A percentile compares a stretch with the other conserved stretches of the same genome.
Evolutionary conservation across 2,329 filamentous ascomycete species (phyloP).

Genomic region (Curvularia eragrostidis): DNA sequence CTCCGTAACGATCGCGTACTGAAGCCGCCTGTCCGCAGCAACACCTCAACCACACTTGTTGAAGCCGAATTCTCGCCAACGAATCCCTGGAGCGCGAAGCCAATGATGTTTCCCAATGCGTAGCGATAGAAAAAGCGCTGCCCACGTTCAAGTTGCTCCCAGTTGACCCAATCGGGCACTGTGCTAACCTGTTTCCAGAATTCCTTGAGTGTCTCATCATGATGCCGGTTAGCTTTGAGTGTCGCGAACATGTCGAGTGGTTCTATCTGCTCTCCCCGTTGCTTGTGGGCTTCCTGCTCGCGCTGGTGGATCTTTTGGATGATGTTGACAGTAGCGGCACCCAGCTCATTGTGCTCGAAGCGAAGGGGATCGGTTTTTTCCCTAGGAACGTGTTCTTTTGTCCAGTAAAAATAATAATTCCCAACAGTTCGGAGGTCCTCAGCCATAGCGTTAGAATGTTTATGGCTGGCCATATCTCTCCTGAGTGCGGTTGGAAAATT

Average conservation of each 20-base stretch:
- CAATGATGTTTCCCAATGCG: neutral
- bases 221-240: constrained; percentile 1
- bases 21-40: constrained; percentile 3
- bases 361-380: neutral
- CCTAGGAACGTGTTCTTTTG: neutral
- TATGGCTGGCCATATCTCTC: neutral
- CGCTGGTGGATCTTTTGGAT: constrained; percentile 1
- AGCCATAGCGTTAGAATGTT: neutral
- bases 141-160: neutral
- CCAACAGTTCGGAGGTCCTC: neutral
- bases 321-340: constrained; percentile 1
- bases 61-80: constrained; percentile 4
- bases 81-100: constrained; percentile 1
- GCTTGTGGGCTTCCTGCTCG: neutral
- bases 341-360: neutral
- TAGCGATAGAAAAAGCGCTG: constrained; percentile 4
- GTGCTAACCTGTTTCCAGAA: constrained; percentile 1
- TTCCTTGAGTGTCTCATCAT: neutral
- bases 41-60: constrained; percentile 4
- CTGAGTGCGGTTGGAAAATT: neutral
- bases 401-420: neutral
- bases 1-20: constrained; percentile 3
- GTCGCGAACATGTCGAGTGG: neutral
- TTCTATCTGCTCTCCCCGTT: neutral
- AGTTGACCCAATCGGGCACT: constrained; percentile 1